These are phyloP conservation scores for Suillus americanus DNA, from an alignment of 768 basidiomycete species.

Conservation along the genomic window DNA sequence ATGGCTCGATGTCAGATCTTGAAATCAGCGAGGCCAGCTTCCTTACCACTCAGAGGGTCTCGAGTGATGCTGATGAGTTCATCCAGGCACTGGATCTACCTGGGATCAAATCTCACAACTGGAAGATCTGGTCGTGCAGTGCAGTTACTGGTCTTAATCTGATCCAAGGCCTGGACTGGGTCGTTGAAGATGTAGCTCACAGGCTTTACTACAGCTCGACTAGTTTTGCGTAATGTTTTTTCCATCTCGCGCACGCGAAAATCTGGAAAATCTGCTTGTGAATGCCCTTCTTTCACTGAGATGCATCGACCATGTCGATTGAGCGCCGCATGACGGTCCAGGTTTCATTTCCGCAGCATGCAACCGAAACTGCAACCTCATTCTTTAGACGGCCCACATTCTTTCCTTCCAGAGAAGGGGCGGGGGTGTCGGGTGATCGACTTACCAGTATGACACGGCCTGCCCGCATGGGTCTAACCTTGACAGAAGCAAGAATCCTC, in stretches of 20 bases:
- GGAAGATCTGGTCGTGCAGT: constrained; percentile 90
- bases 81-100: constrained; percentile 77
- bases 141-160: constrained; percentile 88
- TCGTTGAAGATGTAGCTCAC: constrained; percentile 83
- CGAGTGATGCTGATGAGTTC: neutral
- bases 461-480: neutral
- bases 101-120: constrained; percentile 84
- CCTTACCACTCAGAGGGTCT: constrained; percentile 5
- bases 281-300: neutral
- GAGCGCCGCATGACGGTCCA: neutral
- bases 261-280: neutral
- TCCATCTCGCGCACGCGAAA: neutral
- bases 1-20: constrained; percentile 74
- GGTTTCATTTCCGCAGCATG: neutral
- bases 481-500: neutral
- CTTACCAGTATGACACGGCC: neutral
- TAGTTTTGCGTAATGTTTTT: constrained; percentile 11
- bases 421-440: neutral
- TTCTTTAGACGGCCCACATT: neutral
- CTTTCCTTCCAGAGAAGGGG: neutral
- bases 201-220: constrained; percentile 80
- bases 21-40: constrained; percentile 82
- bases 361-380: neutral
- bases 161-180: constrained; percentile 86
- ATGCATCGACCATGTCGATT: neutral